Base-by-base conservation (phyloP, 116 monocot species). In the Dioscorea cayenensis region DNA sequence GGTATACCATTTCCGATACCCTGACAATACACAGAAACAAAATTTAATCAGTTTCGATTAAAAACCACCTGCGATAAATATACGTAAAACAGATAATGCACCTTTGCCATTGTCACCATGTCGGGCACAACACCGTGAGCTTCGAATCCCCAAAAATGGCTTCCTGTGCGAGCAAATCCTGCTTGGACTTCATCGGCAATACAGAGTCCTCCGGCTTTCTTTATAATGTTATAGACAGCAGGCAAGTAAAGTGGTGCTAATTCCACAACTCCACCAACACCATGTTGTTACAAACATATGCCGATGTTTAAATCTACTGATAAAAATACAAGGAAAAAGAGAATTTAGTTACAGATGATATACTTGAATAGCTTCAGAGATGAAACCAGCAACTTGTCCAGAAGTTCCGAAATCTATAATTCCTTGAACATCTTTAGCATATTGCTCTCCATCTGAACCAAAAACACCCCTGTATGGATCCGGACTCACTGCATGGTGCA, bases 31-130 rank as follows among this genome's bases (percentile, higher is more conserved):
- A 55, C 12, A 12, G 4, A 55, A n/a, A 12, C 55, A 55, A 16
- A 55, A 43, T 6, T 6, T 10, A 19, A 16, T 55, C n/a, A n/a
- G 55, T 55, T 18, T 55, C 55, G 0, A 16, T 1, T 19, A 16
- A 55, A 3, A 16, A 55, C 55, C 43, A 43, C 43, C 7, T 10
- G 43, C 5, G 0, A 43, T 1, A 32, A n/a, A 55, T n/a, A 55
- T 0, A 2, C 5, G 17, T 55, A 16, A 55, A 5, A 55, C 0
- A 52, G 18, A 35, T 3, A 27, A 29, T 22, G 76, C 23, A 90
- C 97, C 86, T 97, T 97, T 19, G 97, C 97, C 93, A 92, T 86
- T 9, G 93, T 92, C 7, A 97, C 97, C 48, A 97, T 97, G 67
- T 97, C 97, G 32, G 97, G 97, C 23, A 84, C 74, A 48, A 92